Evolutionary conservation across 306 rosid species (phyloP), one percentile per base, ranked within the genome.

Genomic region (Glycine tomentella): DNA sequence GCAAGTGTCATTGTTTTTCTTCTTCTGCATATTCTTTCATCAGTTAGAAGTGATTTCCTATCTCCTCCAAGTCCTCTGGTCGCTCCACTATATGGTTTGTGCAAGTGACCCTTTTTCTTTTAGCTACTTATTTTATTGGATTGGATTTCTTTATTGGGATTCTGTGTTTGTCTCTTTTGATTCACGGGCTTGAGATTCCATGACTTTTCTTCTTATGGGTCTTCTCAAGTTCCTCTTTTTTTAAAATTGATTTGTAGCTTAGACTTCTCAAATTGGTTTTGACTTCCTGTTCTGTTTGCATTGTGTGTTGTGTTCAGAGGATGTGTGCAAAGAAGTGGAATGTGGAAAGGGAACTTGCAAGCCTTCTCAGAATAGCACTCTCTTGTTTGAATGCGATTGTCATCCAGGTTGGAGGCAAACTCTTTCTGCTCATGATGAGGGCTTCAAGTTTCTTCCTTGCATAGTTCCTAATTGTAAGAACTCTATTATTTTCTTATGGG

Each of bases 301-400:
- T 31, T 11, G 34, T 70, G 80, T 64, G n/a, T 20, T 80, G 53
- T 74, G 76, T 25, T 67, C 86, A 91, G 97, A 85, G 17, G 78
- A 82, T 16, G 81, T 90, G 3, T 93, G 97, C 84, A 93, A 89
- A 71, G 79, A 58, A 57, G 88, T 76, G 38, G 64, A 77, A 15
- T 93, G 97, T 84, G 97, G 97, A 38, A 90, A 79, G 86, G 97
- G 97, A 50, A 83, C 63, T 13, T 91, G 97, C 79, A 90, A 87
- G 81, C 57, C 90, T 83, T 86, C 94, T 10, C 71, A 63, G 57
- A 86, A 87, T 38, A 69, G 78, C 76, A 72, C 86, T 74, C 51
- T 86, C 70, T 55, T 61, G 3, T 92, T 84, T 72, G 90, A 88
- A 84, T 93, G 97, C 56, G 85, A 87, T 16, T 90, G 97, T 69